phyloP scores from a whole-genome alignment of 768 basidiomycete genomes.

The Collybia sordida region DNA sequence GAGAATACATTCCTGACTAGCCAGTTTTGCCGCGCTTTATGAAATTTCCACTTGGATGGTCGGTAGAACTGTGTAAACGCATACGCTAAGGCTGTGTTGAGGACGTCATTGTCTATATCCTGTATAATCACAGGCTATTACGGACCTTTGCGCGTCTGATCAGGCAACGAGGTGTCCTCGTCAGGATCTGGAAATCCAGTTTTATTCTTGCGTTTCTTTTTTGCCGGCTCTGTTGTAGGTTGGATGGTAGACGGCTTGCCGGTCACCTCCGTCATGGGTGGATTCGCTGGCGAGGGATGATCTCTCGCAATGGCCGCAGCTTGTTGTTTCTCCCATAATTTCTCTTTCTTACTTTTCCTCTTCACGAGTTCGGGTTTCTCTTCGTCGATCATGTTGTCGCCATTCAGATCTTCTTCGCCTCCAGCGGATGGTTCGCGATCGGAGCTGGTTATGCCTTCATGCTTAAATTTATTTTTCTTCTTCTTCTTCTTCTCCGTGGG shows the following conservation, averaged over 20 bases:
- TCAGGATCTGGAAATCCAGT: conserved; percentile 45
- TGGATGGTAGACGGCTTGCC: neutral
- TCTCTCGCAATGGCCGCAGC: too few relatives aligned
- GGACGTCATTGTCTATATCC: neutral
- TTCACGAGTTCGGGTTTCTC: too few relatives aligned
- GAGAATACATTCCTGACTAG: conserved; percentile 66
- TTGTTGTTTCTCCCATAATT: too few relatives aligned
- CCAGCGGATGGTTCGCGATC: neutral
- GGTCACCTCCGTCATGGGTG: too few relatives aligned
- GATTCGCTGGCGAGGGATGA: too few relatives aligned
- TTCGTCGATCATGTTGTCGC: too few relatives aligned
- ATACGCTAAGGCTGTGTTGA: conserved; percentile 42
- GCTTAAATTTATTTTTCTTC: conserved; percentile 15
- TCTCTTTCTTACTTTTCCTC: too few relatives aligned
- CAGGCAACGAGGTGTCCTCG: conserved; percentile 33
- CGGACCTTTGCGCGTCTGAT: conserved; percentile 43
- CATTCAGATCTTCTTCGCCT: too few relatives aligned
- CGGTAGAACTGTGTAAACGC: conserved; percentile 53
- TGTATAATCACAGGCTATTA: neutral
- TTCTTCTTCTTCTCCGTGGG: conserved; percentile 18
- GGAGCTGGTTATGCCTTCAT: conserved; percentile 1
- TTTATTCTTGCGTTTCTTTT: conserved; percentile 36
- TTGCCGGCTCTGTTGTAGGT: conserved; percentile 6
- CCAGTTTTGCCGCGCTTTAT: conserved; percentile 77
- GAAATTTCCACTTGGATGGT: conserved; percentile 65